Evolutionary conservation across 345 rosid genomes (phyloP).

Genomic region (Crucihimalaya himalaica): DNA sequence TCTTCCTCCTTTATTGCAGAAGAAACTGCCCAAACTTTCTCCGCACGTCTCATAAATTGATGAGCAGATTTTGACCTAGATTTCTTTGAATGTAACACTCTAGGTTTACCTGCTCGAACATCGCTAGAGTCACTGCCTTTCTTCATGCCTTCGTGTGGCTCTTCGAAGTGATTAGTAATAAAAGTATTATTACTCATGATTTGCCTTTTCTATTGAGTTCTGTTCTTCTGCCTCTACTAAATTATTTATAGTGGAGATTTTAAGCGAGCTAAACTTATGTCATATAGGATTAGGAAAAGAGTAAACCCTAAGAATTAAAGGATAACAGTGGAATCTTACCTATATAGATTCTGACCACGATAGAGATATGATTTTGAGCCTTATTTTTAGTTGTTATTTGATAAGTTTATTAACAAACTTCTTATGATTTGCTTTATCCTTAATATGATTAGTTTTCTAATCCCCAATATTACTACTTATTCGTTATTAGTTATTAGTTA

Average conservation of each 20-base stretch:
- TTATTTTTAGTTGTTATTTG: neutral
- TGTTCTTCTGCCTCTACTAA: conserved; percentile 3
- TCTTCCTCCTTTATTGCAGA: neutral
- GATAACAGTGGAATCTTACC: neutral
- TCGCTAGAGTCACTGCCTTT: conserved; percentile 15
- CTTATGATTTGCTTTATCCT: neutral
- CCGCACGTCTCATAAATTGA: conserved; percentile 22
- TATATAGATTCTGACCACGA: neutral
- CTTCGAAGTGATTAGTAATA: neutral
- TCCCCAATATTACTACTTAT: neutral
- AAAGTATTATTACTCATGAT: conserved; percentile 4
- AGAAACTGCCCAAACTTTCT: conserved; percentile 23
- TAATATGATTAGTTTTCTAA: neutral
- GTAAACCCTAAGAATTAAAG: conserved; percentile 4
- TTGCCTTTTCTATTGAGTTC: neutral
- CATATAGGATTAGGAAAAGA: neutral
- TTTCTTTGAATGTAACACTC: neutral
- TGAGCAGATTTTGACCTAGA: conserved; percentile 26
- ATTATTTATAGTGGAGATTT: neutral
- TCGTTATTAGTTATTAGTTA: neutral
- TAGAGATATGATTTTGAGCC: neutral
- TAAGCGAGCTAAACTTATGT: neutral
- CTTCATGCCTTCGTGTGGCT: neutral
- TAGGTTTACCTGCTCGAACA: conserved; percentile 7
- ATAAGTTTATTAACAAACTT: neutral